Base-by-base conservation (phyloP, 306 rosid genomes). In the Citrullus mucosospermus region DNA sequence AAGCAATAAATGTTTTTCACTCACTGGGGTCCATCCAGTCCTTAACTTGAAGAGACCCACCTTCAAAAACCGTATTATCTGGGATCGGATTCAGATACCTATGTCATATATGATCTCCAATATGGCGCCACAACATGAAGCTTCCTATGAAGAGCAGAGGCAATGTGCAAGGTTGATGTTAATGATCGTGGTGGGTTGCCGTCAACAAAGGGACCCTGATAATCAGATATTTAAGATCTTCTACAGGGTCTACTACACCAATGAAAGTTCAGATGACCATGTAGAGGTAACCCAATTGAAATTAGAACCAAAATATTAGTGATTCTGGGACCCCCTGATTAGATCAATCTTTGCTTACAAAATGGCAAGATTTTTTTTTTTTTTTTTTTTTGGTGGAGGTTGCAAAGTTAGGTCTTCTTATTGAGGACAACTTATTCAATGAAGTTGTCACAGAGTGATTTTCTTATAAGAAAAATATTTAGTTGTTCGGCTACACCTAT, bases 1-100 rank as follows among this genome's bases (percentile, higher is more conserved):
- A 73, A 28, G 61, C 77, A 73, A 73, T 73, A 73, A 73, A 73
- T 73, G 77, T 73, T 73, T 73, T 73, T 72, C 59, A 30, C 46
- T 50, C 77, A 16, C 20, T 73, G 43, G 77, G 76, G 18, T 9
- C 57, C 60, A 17, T 15, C 48, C 22, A 51, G 78, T 32, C 63
- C 77, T 46, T 71, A 39, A 25, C 58, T 72, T 25, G 43, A 43
- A 46, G 69, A 62, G 56, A 50, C 43, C 59, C 76, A 71, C 60
- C 76, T 28, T 72, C 25, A 30, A 72, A 32, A 72, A 28, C 44
- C 44, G 77, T 54, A 74, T 74, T 53, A 30, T 16, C 43, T 2
- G 34, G 63, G 78, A 53, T 54, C 62, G 25, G 30, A 54, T 53
- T 73, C 78, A 17, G 78, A 53, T 74, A 17, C 61, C 46, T 18